These are phyloP conservation scores for Crithidia acanthocephali DNA, from an alignment of 208 protist species.

Conservation along the genomic window DNA sequence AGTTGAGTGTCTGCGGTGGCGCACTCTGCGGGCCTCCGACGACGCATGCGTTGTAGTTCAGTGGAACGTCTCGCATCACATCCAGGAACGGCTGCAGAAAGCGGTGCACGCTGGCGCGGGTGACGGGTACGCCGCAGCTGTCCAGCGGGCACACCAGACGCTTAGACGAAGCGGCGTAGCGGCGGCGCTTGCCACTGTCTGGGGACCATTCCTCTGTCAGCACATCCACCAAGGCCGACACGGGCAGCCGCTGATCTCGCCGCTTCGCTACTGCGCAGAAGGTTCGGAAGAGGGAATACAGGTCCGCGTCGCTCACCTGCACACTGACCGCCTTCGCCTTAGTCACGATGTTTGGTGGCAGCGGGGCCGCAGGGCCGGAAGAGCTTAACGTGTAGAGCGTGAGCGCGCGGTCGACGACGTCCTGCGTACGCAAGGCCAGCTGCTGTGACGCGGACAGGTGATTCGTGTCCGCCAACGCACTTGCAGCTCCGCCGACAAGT, in stretches of 20 bases:
- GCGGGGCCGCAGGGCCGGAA: neutral
- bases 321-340: conserved; percentile 22
- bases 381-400: neutral
- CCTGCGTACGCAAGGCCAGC: conserved; percentile 2
- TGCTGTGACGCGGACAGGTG: conserved; percentile 1
- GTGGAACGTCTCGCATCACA: conserved; percentile 21
- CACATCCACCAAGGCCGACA: conserved; percentile 27
- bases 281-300: conserved; percentile 24
- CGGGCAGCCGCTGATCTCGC: conserved; percentile 8
- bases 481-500: neutral
- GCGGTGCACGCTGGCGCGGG: conserved; percentile 26
- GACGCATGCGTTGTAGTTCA: neutral
- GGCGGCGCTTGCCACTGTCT: conserved; percentile 43
- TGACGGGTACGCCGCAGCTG: conserved; percentile 76
- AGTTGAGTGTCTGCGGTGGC: conserved; percentile 56
- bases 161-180: conserved; percentile 1
- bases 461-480: neutral
- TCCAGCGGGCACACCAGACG: conserved; percentile 54
- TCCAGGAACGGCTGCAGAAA: conserved; percentile 35
- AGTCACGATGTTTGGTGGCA: conserved; percentile 8
- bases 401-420: conserved; percentile 10
- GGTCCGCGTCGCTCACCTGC: conserved; percentile 14
- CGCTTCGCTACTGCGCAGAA: conserved; percentile 29
- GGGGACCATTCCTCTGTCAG: conserved; percentile 30
- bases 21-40: neutral